These are phyloP conservation scores for Lodderomyces theae DNA, from an alignment of 1,139 yeast species.

Conservation along the genomic window DNA sequence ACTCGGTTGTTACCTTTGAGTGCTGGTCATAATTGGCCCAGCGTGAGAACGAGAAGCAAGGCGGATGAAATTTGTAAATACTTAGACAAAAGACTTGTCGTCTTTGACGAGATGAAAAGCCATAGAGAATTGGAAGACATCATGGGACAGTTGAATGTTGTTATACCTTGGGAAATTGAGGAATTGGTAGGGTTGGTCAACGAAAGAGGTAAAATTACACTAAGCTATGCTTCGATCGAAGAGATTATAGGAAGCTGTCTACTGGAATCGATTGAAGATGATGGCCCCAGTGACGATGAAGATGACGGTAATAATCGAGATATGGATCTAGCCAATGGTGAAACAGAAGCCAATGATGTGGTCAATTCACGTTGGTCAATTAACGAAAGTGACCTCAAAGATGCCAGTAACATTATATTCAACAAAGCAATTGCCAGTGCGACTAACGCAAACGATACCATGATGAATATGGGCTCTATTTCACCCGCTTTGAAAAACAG, in stretches of 20 bases:
- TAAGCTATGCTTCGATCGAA: conserved; percentile 58
- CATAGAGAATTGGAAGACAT: conserved; percentile 39
- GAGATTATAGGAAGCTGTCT: conserved; percentile 64
- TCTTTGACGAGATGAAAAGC: conserved; percentile 24
- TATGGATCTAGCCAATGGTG: not conserved
- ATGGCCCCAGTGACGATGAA: conserved; percentile 13
- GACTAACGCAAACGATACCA: not conserved
- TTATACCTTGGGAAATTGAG: conserved; percentile 58
- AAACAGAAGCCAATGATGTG: conserved; percentile 5
- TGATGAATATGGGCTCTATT: not conserved
- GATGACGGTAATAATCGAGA: conserved; percentile 4
- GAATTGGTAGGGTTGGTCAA: conserved; percentile 55
- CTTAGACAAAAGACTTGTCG: conserved; percentile 4
- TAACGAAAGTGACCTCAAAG: not conserved
- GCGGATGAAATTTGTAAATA: conserved; percentile 24
- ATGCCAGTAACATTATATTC: conserved; percentile 3
- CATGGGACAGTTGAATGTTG: conserved; percentile 46
- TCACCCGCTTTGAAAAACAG: not conserved
- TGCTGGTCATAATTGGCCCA: conserved; percentile 15
- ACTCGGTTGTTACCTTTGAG: conserved; percentile 23
- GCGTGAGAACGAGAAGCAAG: conserved; percentile 9
- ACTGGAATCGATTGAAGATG: conserved; percentile 33
- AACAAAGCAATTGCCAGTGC: conserved; percentile 3
- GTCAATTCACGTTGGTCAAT: conserved; percentile 2
- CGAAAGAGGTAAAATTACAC: conserved; percentile 54